Percentiles rank a stretch among this genome's conserved stretches.
Evolutionary conservation across 352 stramenopile genomes (phyloP).

Genomic region (Phytophthora kernoviae): DNA sequence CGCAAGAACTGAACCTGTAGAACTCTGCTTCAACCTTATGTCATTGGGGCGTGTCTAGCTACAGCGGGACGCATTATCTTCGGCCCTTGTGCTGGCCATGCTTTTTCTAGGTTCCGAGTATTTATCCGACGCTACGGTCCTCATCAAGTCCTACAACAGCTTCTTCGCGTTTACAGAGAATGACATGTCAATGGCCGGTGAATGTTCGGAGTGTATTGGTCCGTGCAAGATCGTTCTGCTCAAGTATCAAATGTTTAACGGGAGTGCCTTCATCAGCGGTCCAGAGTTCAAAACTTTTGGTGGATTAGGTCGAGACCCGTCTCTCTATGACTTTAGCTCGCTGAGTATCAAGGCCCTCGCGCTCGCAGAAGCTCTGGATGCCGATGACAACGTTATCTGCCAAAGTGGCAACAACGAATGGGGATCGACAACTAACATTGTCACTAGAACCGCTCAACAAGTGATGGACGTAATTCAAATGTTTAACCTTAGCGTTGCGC

Average conservation of each 20-base stretch:
- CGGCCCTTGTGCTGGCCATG: slow-evolving; percentile 5
- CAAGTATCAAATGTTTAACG: slow-evolving; percentile 11
- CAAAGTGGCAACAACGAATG: slow-evolving; percentile 25
- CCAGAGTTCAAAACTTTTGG: slow-evolving; percentile 5
- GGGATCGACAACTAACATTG: slow-evolving; percentile 8
- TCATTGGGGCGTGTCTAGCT: slow-evolving; percentile 8
- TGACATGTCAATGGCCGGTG: slow-evolving; percentile 19
- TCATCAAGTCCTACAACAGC: slow-evolving; percentile 15
- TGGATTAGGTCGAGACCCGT: neutral
- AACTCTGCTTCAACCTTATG: slow-evolving; percentile 3
- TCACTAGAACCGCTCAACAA: slow-evolving; percentile 11
- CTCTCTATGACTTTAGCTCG: slow-evolving; percentile 16
- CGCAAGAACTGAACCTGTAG: neutral
- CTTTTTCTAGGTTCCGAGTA: slow-evolving; percentile 11
- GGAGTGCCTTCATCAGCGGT: neutral
- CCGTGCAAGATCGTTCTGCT: slow-evolving; percentile 17
- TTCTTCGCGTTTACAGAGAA: slow-evolving; percentile 23
- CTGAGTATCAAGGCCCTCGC: slow-evolving; percentile 11
- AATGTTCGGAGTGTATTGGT: slow-evolving; percentile 14
- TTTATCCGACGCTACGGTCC: slow-evolving; percentile 10
- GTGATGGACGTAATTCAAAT: slow-evolving; percentile 11
- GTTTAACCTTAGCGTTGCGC: slow-evolving; percentile 11
- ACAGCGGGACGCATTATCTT: slow-evolving; percentile 19
- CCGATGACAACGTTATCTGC: slow-evolving; percentile 10
- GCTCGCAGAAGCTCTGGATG: slow-evolving; percentile 4